Conservation (phyloP, 192 early-diverging fungal species). For the Gaertneriomyces semiglobifer region DNA sequence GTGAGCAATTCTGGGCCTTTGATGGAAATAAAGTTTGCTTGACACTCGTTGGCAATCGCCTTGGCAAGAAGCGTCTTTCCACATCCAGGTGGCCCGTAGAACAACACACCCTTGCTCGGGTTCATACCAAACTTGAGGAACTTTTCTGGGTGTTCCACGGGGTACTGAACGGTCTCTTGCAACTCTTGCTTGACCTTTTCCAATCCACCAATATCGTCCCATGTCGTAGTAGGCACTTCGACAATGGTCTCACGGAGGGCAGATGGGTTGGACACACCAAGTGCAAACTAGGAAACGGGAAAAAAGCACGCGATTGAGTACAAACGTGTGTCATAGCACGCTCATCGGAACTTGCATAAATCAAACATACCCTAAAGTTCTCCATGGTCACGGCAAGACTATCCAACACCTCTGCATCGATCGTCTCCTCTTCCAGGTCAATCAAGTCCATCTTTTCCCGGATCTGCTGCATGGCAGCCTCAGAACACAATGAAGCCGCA, state of each 20-base stretch:
- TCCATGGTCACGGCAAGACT: slow-evolving; percentile 95
- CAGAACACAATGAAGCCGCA: slow-evolving; percentile 94
- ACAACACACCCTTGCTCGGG: slow-evolving; percentile 95
- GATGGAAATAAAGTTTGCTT: slow-evolving; percentile 99
- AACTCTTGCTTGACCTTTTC: slow-evolving; percentile 98
- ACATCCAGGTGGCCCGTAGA: slow-evolving; percentile 98
- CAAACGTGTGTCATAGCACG: too few relatives aligned
- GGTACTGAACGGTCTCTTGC: slow-evolving; percentile 98
- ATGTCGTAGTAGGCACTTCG: slow-evolving; percentile 90
- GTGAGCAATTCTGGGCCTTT: slow-evolving; percentile 97
- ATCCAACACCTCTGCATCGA: slow-evolving; percentile 95
- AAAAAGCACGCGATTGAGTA: neutral
- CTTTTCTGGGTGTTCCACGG: slow-evolving; percentile 98
- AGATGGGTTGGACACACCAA: slow-evolving; percentile 92
- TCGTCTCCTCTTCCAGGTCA: slow-evolving; percentile 96
- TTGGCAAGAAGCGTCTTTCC: slow-evolving; percentile 99
- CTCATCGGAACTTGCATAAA: neutral
- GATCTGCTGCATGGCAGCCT: slow-evolving; percentile 99
- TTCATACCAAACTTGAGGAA: slow-evolving; percentile 99
- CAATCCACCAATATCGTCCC: slow-evolving; percentile 96
- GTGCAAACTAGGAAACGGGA: slow-evolving; percentile 64
- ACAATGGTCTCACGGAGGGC: slow-evolving; percentile 98
- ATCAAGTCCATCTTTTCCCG: slow-evolving; percentile 99
- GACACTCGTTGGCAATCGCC: slow-evolving; percentile 99
- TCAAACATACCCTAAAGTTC: slow-evolving; percentile 78